Evolutionary conservation across 345 rosid genomes (phyloP).

Genomic region (Noccaea caerulescens): DNA sequence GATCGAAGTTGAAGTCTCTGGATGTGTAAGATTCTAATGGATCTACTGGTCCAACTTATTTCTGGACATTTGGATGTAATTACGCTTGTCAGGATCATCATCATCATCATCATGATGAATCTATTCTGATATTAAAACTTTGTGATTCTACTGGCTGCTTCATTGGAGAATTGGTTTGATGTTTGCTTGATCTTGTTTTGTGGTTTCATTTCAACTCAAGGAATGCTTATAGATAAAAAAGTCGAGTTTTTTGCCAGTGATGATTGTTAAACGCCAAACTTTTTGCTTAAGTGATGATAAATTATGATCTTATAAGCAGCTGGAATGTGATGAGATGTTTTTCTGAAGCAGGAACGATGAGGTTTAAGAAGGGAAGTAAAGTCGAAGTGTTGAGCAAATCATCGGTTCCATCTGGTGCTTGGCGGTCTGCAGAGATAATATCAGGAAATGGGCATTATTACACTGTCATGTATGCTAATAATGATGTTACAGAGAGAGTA

Average conservation of each 20-base stretch:
- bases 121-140: background rate
- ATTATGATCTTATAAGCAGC: background rate
- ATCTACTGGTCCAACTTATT: conserved; percentile 27
- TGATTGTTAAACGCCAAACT: too few species aligned
- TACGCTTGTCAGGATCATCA: conserved; percentile 1
- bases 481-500: conserved; percentile 48
- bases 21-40: conserved; percentile 18
- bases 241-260: background rate
- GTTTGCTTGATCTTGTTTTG: conserved; percentile 16
- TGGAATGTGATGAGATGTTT: conserved; percentile 16
- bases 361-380: conserved; percentile 63
- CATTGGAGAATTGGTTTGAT: background rate
- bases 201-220: conserved; percentile 24
- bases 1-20: conserved; percentile 31
- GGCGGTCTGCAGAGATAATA: conserved; percentile 76
- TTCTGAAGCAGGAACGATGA: conserved; percentile 50
- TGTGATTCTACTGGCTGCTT: conserved; percentile 7
- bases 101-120: background rate
- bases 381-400: conserved; percentile 72
- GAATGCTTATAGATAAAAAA: conserved; percentile 16
- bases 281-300: background rate
- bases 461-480: conserved; percentile 55
- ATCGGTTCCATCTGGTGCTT: conserved; percentile 66
- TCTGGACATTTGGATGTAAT: conserved; percentile 23
- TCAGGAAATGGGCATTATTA: conserved; percentile 66